Conservation (phyloP, 1,284 basidiomycete species). For the Coniferiporia sulphurascens region DNA sequence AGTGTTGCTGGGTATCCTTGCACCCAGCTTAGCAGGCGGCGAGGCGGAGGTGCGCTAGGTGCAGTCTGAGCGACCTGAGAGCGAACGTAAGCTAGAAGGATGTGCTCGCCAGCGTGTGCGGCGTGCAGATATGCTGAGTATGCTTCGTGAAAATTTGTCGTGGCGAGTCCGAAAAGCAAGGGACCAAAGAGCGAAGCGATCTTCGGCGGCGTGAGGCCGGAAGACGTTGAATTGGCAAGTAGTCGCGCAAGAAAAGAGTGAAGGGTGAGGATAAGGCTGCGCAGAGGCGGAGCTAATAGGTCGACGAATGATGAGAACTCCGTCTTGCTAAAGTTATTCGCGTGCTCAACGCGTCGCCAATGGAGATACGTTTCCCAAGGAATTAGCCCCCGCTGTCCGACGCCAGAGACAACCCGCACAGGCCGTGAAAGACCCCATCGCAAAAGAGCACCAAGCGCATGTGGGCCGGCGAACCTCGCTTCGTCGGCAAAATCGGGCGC, state of each 20-base stretch:
- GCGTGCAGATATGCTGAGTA: conserved; percentile 79
- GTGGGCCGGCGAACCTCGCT: conserved; percentile 73
- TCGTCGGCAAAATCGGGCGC: conserved; percentile 53
- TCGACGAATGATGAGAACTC: conserved; percentile 63
- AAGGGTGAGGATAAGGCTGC: conserved; percentile 58
- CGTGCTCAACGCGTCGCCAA: conserved; percentile 43
- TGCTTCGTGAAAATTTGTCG: conserved; percentile 66
- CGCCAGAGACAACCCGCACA: conserved; percentile 57
- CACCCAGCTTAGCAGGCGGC: conserved; percentile 79
- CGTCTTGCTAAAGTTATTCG: conserved; percentile 50
- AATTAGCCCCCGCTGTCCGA: conserved; percentile 66
- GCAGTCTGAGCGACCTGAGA: conserved; percentile 61
- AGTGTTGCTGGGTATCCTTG: conserved; percentile 75
- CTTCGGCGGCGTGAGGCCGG: conserved; percentile 80
- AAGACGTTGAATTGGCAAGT: conserved; percentile 72
- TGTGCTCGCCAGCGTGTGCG: conserved; percentile 82
- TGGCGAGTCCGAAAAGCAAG: conserved; percentile 69
- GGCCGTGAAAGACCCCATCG: conserved; percentile 81
- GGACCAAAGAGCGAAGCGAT: conserved; percentile 87
- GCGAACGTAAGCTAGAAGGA: conserved; percentile 81
- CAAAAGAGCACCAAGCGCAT: conserved; percentile 82
- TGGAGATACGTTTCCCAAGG: conserved; percentile 75
- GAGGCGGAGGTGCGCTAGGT: conserved; percentile 65
- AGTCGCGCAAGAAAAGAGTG: conserved; percentile 75
- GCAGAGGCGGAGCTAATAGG: conserved; percentile 49